Evolutionary conservation across 2,329 filamentous ascomycete genomes (phyloP), one percentile per base, ranked within the genome.

Genomic region (Claviceps quebecensis): DNA sequence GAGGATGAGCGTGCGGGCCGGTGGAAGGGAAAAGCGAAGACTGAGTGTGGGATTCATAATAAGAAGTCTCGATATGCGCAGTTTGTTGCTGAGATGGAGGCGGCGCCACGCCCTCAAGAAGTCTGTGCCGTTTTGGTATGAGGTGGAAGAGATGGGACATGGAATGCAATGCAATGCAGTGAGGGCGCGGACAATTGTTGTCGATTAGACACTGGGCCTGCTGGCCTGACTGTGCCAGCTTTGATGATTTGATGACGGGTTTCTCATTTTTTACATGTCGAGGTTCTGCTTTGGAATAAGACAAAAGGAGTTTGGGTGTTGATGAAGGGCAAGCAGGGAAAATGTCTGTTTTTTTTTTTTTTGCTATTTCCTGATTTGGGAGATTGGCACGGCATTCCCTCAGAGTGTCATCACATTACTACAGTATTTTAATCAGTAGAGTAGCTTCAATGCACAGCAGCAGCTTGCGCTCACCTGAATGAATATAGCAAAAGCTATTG

Each of bases 1-100:
- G 93, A 98, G 71, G 93, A 97, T 62, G 93, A 98, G 79, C 84
- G 93, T 49, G 86, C 93, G 8, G 93, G 93, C 53, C 84, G 93
- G 59, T 98, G 93, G 93, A 96, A 95, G 78, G 93, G 93, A 55
- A 86, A 89, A 68, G 73, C 77, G 62, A 98, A 98, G 83, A 94
- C 89, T 16, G 93, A 98, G 74, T 98, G 93, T 68, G 93, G 93
- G 47, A 97, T 98, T 64, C 93, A 98, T 80, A 97, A 97, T 76
- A 94, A 93, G 70, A 84, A 90, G 68, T 95, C 87, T 53, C 84
- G 89, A 59, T 98, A 97, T 63, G 86, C 89, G 11, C 82, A 90
- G 69, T 96, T 85, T 69, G 71, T 95, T 52, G 75, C 77, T 61
- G 81, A 88, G 55, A 79, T 86, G 68, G 83, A 88, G 65, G 83